These are phyloP conservation scores for Phytophthora colocasiae DNA, from an alignment of 352 stramenopile species.

Conservation along the genomic window DNA sequence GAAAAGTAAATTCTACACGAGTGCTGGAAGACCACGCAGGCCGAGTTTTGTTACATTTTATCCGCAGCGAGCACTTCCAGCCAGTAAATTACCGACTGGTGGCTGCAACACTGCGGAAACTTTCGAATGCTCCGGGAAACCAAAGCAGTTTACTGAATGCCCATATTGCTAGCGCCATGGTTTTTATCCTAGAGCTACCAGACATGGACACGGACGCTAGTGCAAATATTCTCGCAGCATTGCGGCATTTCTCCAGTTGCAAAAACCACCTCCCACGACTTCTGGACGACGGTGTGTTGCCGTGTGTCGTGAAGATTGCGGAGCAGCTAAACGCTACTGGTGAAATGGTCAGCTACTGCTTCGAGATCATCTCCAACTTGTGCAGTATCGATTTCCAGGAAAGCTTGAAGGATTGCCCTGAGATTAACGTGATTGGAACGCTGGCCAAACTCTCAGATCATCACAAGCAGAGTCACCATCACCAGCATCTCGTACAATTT, in stretches of 20 bases:
- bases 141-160: conserved; percentile 52
- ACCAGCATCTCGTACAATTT: conserved; percentile 11
- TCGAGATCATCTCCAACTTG: conserved; percentile 79
- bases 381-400: conserved; percentile 69
- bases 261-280: conserved; percentile 47
- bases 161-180: conserved; percentile 53
- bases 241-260: conserved; percentile 60
- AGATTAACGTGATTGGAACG: conserved; percentile 79
- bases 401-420: conserved; percentile 34
- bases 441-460: conserved; percentile 74
- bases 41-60: conserved; percentile 66
- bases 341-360: conserved; percentile 62
- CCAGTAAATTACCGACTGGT: conserved; percentile 49
- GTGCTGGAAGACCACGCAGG: conserved; percentile 60
- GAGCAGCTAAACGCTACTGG: conserved; percentile 31
- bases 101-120: conserved; percentile 62
- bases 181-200: conserved; percentile 50
- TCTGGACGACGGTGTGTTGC: conserved; percentile 60
- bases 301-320: conserved; percentile 57
- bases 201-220: conserved; percentile 38
- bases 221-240: conserved; percentile 58
- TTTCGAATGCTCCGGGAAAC: conserved; percentile 73
- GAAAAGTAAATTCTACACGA: conserved; percentile 70
- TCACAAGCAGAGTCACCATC: conserved; percentile 27
- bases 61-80: conserved; percentile 48